Conservation (phyloP, 176 grass and related monocot genomes). For the Zoysia pacifica region DNA sequence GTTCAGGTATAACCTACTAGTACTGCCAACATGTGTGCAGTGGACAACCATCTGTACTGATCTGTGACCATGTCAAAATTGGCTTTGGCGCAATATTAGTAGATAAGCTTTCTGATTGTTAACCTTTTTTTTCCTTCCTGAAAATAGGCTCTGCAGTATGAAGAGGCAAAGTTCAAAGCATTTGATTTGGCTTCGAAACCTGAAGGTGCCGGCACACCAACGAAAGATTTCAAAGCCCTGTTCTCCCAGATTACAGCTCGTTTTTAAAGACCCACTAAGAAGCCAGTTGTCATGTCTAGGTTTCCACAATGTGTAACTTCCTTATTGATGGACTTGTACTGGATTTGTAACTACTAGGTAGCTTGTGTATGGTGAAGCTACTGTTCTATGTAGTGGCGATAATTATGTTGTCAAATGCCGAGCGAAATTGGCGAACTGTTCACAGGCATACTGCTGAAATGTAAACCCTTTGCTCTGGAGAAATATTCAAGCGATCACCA, state of each 20-base stretch:
- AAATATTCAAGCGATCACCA: not conserved
- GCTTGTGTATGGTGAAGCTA: not conserved
- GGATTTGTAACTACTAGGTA: not conserved
- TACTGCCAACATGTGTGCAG: not conserved
- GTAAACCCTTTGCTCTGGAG: not conserved
- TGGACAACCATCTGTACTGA: not conserved
- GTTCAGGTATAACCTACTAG: conserved; percentile 56
- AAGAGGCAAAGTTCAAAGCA: conserved; percentile 82
- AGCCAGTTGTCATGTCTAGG: not conserved
- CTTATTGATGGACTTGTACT: not conserved
- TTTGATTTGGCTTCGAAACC: conserved; percentile 90
- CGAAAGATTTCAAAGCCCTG: conserved; percentile 67
- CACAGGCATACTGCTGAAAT: not conserved
- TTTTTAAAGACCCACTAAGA: conserved; percentile 42
- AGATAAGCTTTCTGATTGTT: not conserved
- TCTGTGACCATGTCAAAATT: not conserved
- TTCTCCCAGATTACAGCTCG: conserved; percentile 56
- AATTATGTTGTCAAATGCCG: not conserved
- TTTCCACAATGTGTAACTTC: not conserved
- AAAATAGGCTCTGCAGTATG: conserved; percentile 67
- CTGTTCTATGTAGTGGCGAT: conserved; percentile 9
- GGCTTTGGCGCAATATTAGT: not conserved
- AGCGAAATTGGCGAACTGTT: not conserved
- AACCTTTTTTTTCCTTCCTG: conserved; percentile 9
- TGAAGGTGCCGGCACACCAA: conserved; percentile 63